Evolutionary conservation across 2,329 filamentous ascomycete species (phyloP), one percentile per base, ranked within the genome.

Genomic region (Byssochlamys sp.): DNA sequence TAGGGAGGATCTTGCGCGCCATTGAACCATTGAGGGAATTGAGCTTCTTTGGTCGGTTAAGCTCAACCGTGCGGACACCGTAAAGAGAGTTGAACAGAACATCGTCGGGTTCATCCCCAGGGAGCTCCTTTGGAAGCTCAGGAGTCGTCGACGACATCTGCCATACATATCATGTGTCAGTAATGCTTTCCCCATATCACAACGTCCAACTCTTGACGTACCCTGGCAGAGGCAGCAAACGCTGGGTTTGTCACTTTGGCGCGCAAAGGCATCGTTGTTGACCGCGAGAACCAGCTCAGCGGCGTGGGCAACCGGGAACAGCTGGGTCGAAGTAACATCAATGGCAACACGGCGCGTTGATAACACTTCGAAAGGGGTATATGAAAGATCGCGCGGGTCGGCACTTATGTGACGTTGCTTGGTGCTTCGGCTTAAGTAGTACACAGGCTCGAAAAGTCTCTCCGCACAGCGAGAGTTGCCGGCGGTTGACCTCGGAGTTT

Each of bases 11-110:
- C 78, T 99, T 97, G 67, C 89, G 84, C 61, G 88, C 89, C 95
- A 99, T 99, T 58, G 91, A 96, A 55, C 81, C 89, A 73, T 95
- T 91, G 64, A 99, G 84, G 27, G 92, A 88, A 76, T 99, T 97
- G 72, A 91, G 82, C 78, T 96, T 96, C 70, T 83, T 81, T 4
- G 92, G 94, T 59, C 94, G 86, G 79, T 99, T 99, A 65, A 99
- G 88, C 77, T 96, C 88, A 69, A 99, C 86, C 65, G 88, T 91
- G 61, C 94, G 89, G 54, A 97, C 83, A 62, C 94, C 94, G 75
- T 94, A 96, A 66, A 88, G 81, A 70, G 85, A 90, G 74, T 85
- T 85, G 81, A 99, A 99, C 60, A 96, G 80, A 64, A 99, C 94
- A 83, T 99, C 94, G 71, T 95, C 86, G 61, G 86, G 80, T 55